These are phyloP conservation scores for Tetracentron sinense DNA, from an alignment of 164 flowering plant genomes.

Conservation along the genomic window DNA sequence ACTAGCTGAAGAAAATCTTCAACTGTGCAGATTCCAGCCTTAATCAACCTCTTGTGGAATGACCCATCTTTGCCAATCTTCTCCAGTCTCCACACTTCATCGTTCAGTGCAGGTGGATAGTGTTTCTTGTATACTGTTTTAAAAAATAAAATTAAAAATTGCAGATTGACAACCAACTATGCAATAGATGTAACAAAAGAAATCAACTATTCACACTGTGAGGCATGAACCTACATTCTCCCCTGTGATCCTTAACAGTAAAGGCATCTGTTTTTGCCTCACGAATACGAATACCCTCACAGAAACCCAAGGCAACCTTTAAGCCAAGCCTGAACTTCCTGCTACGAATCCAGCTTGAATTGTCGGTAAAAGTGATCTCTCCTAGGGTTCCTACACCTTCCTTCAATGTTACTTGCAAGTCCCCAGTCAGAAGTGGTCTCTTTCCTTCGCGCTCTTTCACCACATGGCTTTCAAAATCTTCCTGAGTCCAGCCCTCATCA, in stretches of 20 bases:
- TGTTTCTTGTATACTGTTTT: constrained; percentile 95
- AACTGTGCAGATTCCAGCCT: constrained; percentile 66
- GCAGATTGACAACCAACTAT: neutral
- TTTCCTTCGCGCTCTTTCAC: constrained; percentile 97
- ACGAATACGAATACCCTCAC: constrained; percentile 72
- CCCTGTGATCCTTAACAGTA: constrained; percentile 94
- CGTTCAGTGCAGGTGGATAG: constrained; percentile 80
- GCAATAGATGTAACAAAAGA: neutral
- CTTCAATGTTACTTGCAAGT: constrained; percentile 69
- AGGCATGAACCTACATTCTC: constrained; percentile 64
- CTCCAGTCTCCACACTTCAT: constrained; percentile 96
- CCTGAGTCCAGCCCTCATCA: constrained; percentile 73
- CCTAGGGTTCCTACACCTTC: constrained; percentile 96
- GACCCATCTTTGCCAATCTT: constrained; percentile 97
- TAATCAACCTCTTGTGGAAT: constrained; percentile 79
- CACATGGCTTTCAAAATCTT: constrained; percentile 85
- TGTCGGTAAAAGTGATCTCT: constrained; percentile 88
- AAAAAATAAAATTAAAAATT: constrained; percentile 11
- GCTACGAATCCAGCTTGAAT: constrained; percentile 97
- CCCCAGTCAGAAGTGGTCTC: constrained; percentile 90
- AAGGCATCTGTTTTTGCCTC: constrained; percentile 97
- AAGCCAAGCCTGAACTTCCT: constrained; percentile 91
- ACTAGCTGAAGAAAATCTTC: constrained; percentile 80
- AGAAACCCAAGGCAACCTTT: constrained; percentile 68
- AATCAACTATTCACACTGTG: neutral